Evolutionary conservation across 345 rosid genomes (phyloP), one percentile per base, ranked within the genome.

Genomic region (Garcia nutans): DNA sequence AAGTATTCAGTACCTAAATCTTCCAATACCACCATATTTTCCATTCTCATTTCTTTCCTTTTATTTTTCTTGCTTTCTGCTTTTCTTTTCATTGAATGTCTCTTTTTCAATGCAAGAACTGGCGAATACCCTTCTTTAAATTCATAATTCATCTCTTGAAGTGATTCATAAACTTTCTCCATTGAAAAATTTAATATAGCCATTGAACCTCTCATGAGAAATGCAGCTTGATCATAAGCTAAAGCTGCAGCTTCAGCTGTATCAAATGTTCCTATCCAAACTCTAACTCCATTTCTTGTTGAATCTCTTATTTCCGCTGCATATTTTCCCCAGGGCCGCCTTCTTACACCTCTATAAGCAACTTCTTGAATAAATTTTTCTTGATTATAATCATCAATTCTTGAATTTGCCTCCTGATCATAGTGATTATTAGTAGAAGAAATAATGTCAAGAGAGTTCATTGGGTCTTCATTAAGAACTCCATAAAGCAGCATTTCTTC

Each of bases 241-340:
- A 90, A 80, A 28, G 94, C 94, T 1, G 94, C 94, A 7, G 78
- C 89, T 83, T 90, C 89, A 0, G 89, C 89, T 0, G 91, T 89
- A 41, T 89, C 86, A 24, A 89, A 89, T 16, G 93, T 89, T 66
- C 93, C 93, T 3, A 89, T 41, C 91, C 93, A 89, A 19, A 89
- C 93, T 45, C 93, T 64, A 42, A 83, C 88, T 0, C 91, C 90
- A 12, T 86, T 86, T 76, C 91, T 84, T 0, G 93, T 89, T 8
- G 93, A 89, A 58, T 89, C 93, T 60, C 93, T 76, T 56, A 89
- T 89, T 79, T 89, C 93, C 1, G 93, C 93, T 1, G 93, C 93
- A 33, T 73, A 89, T 67, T 89, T 89, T 2, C 90, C 93, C 93
- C 91, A 89, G 0, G 94, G 92, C 67, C 94, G 80, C 82, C 66